These are phyloP conservation scores for Cetradonia linearis DNA, from an alignment of 495 filamentous ascomycete genomes.

Conservation along the genomic window DNA sequence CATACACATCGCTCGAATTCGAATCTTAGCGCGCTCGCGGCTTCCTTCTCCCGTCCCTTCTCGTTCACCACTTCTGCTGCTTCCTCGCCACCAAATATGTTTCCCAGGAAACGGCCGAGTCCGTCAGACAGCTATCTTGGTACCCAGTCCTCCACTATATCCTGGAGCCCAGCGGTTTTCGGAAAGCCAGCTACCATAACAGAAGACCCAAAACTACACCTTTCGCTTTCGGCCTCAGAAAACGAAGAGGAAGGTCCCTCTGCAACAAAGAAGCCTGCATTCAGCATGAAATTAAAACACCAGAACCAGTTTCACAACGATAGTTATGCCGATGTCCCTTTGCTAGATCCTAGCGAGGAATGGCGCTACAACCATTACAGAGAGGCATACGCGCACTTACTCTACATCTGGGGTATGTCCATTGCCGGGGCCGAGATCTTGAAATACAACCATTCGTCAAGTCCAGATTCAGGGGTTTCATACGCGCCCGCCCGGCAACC, in stretches of 20 bases:
- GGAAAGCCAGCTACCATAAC: slow-evolving; percentile 32
- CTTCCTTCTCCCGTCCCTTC: slow-evolving; percentile 63
- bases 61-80: slow-evolving; percentile 52
- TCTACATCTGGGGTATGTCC: slow-evolving; percentile 73
- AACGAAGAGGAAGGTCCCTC: slow-evolving; percentile 36
- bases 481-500: background rate
- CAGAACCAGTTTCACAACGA: slow-evolving; percentile 69
- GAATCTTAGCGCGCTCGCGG: slow-evolving; percentile 54
- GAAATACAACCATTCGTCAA: slow-evolving; percentile 52
- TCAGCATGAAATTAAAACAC: slow-evolving; percentile 63
- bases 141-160: slow-evolving; percentile 47
- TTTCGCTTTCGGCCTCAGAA: slow-evolving; percentile 32
- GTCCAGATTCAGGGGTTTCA: background rate
- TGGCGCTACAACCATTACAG: slow-evolving; percentile 61
- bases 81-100: slow-evolving; percentile 51
- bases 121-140: slow-evolving; percentile 57
- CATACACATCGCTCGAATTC: slow-evolving; percentile 38
- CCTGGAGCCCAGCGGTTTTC: slow-evolving; percentile 59
- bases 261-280: slow-evolving; percentile 28
- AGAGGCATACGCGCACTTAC: slow-evolving; percentile 67
- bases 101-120: slow-evolving; percentile 51
- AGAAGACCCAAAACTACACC: slow-evolving; percentile 27
- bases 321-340: slow-evolving; percentile 52
- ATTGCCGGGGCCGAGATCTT: slow-evolving; percentile 68
- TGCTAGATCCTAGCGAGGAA: slow-evolving; percentile 56